Percentiles rank a stretch among this genome's conserved stretches.
These are phyloP conservation scores for Salvia splendens DNA, from an alignment of 257 asterid genomes.

Conservation along the genomic window DNA sequence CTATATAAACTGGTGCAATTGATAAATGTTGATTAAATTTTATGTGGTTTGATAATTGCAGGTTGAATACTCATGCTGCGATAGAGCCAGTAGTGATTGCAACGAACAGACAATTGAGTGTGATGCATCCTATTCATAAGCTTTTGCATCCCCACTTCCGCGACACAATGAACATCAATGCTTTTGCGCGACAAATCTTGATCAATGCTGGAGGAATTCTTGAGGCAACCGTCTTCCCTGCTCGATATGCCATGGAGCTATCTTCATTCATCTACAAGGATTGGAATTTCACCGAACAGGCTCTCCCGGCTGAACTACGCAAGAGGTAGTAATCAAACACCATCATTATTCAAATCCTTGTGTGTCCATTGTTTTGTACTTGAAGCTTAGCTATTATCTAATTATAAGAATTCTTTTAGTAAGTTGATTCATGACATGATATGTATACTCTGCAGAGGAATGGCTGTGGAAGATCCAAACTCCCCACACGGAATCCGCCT, in stretches of 20 bases:
- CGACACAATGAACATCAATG: slow-evolving; percentile 70
- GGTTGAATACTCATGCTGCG: slow-evolving; percentile 61
- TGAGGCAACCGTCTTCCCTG: slow-evolving; percentile 57
- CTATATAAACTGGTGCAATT: too few relatives aligned
- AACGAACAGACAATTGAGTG: slow-evolving; percentile 59
- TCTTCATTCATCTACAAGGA: slow-evolving; percentile 50
- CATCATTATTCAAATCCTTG: neutral
- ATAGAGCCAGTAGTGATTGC: slow-evolving; percentile 75
- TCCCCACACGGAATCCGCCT: slow-evolving; percentile 46
- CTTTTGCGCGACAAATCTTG: slow-evolving; percentile 55
- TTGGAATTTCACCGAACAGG: slow-evolving; percentile 62
- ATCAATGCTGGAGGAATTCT: slow-evolving; percentile 60
- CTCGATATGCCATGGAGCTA: slow-evolving; percentile 56
- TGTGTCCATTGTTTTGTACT: too few relatives aligned
- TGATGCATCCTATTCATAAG: slow-evolving; percentile 63
- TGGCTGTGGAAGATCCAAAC: slow-evolving; percentile 47
- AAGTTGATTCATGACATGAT: neutral
- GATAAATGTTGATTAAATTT: too few relatives aligned
- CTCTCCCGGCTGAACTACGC: slow-evolving; percentile 62
- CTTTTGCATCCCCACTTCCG: slow-evolving; percentile 69
- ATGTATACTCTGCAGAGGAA: slow-evolving; percentile 38
- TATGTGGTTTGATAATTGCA: neutral
- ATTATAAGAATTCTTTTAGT: too few relatives aligned
- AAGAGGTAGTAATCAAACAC: slow-evolving; percentile 50
- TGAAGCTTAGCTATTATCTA: too few relatives aligned